Base-by-base conservation (phyloP, 2,329 filamentous ascomycete species). In the Xylariaceae sp. region DNA sequence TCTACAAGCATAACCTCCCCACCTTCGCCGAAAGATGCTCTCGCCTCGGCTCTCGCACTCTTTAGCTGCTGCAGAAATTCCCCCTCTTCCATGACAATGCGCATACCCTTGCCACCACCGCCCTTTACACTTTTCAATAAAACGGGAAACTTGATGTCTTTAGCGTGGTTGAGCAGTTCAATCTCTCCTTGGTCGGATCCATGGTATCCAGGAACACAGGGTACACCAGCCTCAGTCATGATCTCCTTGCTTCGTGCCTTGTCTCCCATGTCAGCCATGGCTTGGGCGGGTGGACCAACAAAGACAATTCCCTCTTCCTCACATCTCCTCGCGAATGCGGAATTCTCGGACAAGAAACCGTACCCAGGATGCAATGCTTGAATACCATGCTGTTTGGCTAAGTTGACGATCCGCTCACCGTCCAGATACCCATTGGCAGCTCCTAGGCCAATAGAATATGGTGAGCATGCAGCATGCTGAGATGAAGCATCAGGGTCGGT, bases 151-250 rank as follows among this genome's bases (percentile, higher is more conserved):
- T 77, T 78, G 61, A 88, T 77, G 60, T 89, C 84, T 63, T 82
- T 83, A 6, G 94, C 93, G 69, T 93, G 85, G 8, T 78, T 75
- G 50, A 91, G 69, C 21, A 87, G 71, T 61, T 83, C 73, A 50
- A 75, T 71, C 40, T 81, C 78, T 42, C 88, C 84, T 75, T 99
- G 94, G 46, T 96, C 90, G 1, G 80, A 67, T 15, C 94, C 94
- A 70, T 97, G 94, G 67, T 99, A 99, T 0, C 94, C 94, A 0
- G 94, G 94, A 42, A 99, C 94, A 67, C 94, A 97, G 4, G 92
- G 92, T 3, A 99, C 94, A 7, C 92, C 91, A n/a, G 94, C 93
- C 4, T 85, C 85, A 27, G 84, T 91, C 94, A 99, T 97, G 68
- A 99, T 97, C 70, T 96, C 89, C 73, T 99, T 99, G 46, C 87